Evolutionary conservation across 192 early-diverging fungal genomes (phyloP), one percentile per base, ranked within the genome.

Genomic region (Chytriomyces confervae): DNA sequence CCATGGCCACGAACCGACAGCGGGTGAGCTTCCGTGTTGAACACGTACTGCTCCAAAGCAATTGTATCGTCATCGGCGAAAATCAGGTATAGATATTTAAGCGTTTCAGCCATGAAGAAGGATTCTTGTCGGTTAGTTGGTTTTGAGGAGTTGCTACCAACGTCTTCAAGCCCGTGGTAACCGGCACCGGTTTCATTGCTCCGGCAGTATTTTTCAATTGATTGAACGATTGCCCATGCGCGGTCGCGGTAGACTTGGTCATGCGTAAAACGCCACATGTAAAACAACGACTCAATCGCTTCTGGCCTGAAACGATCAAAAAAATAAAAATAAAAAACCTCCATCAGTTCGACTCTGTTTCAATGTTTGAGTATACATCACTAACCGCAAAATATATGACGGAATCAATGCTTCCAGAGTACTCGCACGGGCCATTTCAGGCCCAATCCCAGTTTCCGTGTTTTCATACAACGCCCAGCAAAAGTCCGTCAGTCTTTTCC

Each of bases 1-100:
- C 86, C 84, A 66, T 57, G 71, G 18, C 83, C 86, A 4, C 83
- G 48, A 45, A 87, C 71, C 13, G 66, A 65, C 2, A 98, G 74
- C 60, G 95, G 95, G 83, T 97, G 97, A 24, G 95, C 96, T 81
- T 97, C 97, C 4, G 97, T 99, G 77, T 95, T 99, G 75, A 97
- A 90, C 5, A 98, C 95, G 84, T 90, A 96, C 80, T 93, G 79
- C 69, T 94, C 91, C 49, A 97, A 83, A 8, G 93, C 82, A 47
- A 95, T 76, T 7, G 87, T 66, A 73, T 90, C 81, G 44, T 86
- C 81, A 18, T 90, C 82, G n/a, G 87, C 88, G 79, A 95, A 97
- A 62, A 97, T 72, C 70, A 72, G 36, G 36, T 95, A 99, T 43
- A 96, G 86, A 80, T 99, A 99, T 84, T 99, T 99, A 69, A 99